Evolutionary conservation across 2,329 filamentous ascomycete genomes (phyloP).

Genomic region (Cercospora sojina): DNA sequence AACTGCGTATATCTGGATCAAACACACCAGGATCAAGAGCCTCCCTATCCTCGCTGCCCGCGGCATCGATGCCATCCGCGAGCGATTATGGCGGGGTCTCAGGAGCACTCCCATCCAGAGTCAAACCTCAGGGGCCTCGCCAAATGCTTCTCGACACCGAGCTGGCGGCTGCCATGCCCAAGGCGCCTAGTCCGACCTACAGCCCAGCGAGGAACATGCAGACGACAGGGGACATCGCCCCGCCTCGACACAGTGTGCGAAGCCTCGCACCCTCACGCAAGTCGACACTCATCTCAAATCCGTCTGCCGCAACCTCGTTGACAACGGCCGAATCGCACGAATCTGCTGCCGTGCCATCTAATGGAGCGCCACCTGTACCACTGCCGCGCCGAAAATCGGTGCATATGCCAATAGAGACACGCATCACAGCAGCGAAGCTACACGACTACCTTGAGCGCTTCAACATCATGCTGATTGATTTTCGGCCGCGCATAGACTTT

Average conservation of each 20-base stretch:
- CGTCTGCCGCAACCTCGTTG: slow-evolving; percentile 36
- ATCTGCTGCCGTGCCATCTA: not conserved
- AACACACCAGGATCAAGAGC: slow-evolving; percentile 32
- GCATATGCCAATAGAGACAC: slow-evolving; percentile 56
- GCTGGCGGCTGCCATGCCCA: slow-evolving; percentile 62
- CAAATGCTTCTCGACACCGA: slow-evolving; percentile 56
- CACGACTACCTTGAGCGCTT: slow-evolving; percentile 66
- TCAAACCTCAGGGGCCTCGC: slow-evolving; percentile 50
- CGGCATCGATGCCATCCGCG: slow-evolving; percentile 45
- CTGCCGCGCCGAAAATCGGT: slow-evolving; percentile 43
- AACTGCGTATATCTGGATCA: slow-evolving; percentile 23
- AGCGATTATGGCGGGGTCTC: slow-evolving; percentile 37
- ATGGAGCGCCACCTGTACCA: slow-evolving; percentile 10
- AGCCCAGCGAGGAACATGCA: slow-evolving; percentile 73
- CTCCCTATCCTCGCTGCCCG: slow-evolving; percentile 30
- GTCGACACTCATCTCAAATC: slow-evolving; percentile 47
- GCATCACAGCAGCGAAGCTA: slow-evolving; percentile 69
- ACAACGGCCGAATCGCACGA: slow-evolving; percentile 15
- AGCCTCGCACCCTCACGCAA: slow-evolving; percentile 60
- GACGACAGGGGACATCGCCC: slow-evolving; percentile 62
- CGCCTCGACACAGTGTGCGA: slow-evolving; percentile 64
- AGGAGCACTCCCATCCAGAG: not conserved
- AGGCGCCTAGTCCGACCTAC: slow-evolving; percentile 72
- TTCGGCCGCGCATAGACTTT: slow-evolving; percentile 75
- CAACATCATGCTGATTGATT: slow-evolving; percentile 78